Conservation (phyloP, 2,329 filamentous ascomycete species). For the Penicillium sumatraense region DNA sequence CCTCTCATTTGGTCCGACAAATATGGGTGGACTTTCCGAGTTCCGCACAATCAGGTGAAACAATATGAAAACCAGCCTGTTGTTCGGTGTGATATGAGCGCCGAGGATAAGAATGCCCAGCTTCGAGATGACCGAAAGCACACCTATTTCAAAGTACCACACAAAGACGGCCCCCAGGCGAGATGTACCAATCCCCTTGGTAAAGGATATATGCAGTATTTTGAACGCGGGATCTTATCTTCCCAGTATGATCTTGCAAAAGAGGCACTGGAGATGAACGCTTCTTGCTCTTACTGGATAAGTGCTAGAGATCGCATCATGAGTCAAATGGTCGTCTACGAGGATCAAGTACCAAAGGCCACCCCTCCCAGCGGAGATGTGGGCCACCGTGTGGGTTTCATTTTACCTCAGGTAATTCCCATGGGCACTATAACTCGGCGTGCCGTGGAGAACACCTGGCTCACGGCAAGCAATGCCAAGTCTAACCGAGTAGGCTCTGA, state of each 20-base stretch:
- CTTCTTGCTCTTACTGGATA: constrained; percentile 99
- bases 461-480: constrained; percentile 97
- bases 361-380: constrained; percentile 20
- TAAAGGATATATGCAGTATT: constrained; percentile 87
- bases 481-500: constrained; percentile 94
- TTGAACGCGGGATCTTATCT: constrained; percentile 84
- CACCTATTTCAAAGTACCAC: constrained; percentile 88
- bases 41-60: constrained; percentile 64
- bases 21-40: constrained; percentile 90
- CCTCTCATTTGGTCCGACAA: constrained; percentile 92
- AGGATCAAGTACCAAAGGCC: constrained; percentile 59
- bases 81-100: constrained; percentile 73
- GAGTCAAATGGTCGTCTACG: constrained; percentile 93
- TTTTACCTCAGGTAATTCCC: constrained; percentile 91
- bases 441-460: constrained; percentile 96
- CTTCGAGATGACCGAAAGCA: constrained; percentile 70
- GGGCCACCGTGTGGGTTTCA: constrained; percentile 69
- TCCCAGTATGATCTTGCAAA: constrained; percentile 91
- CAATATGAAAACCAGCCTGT: constrained; percentile 75
- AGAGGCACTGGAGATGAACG: constrained; percentile 96
- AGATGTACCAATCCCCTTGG: constrained; percentile 87
- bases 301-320: constrained; percentile 90
- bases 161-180: constrained; percentile 88
- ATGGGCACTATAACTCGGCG: constrained; percentile 97
- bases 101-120: constrained; percentile 69